phyloP scores from a whole-genome alignment of 345 rosid genomes.

The Cardamine chenopodiifolia region DNA sequence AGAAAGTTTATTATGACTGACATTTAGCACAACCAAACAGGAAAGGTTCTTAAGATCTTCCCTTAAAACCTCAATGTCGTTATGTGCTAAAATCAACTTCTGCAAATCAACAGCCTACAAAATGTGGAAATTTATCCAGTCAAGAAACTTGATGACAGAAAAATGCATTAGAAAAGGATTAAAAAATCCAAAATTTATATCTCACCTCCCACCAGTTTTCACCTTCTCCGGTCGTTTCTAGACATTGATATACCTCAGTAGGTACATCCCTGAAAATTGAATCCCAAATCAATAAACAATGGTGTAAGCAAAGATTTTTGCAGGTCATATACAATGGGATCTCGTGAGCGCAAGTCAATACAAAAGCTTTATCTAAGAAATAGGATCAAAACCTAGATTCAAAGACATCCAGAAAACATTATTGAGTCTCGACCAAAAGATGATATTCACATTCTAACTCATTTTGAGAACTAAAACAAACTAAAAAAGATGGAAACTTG shows the following conservation, averaged over 20 bases:
- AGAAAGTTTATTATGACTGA: constrained; percentile 76
- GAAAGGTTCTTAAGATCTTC: constrained; percentile 78
- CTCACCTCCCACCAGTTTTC: constrained; percentile 99
- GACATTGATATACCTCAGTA: constrained; percentile 60
- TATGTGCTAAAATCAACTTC: constrained; percentile 93
- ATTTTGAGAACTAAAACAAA: background rate
- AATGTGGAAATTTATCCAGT: background rate
- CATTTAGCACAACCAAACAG: constrained; percentile 67
- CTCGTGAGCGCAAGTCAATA: constrained; percentile 9
- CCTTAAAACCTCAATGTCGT: constrained; percentile 65
- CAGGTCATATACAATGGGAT: constrained; percentile 21
- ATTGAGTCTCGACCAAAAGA: constrained; percentile 21
- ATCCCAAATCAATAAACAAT: constrained; percentile 20
- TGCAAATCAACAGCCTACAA: constrained; percentile 83
- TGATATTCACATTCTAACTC: constrained; percentile 26
- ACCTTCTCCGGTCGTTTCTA: constrained; percentile 68
- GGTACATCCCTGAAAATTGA: constrained; percentile 68
- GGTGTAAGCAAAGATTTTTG: constrained; percentile 3
- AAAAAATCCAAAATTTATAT: background rate
- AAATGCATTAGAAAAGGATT: constrained; percentile 2
- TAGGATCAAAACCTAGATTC: constrained; percentile 15
- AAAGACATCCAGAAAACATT: constrained; percentile 8
- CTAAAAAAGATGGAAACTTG: background rate
- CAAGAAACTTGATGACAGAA: constrained; percentile 8
- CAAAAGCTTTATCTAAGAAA: background rate